These are phyloP conservation scores for Yamadazyma oceani DNA, from an alignment of 1,139 yeast species.

Conservation along the genomic window DNA sequence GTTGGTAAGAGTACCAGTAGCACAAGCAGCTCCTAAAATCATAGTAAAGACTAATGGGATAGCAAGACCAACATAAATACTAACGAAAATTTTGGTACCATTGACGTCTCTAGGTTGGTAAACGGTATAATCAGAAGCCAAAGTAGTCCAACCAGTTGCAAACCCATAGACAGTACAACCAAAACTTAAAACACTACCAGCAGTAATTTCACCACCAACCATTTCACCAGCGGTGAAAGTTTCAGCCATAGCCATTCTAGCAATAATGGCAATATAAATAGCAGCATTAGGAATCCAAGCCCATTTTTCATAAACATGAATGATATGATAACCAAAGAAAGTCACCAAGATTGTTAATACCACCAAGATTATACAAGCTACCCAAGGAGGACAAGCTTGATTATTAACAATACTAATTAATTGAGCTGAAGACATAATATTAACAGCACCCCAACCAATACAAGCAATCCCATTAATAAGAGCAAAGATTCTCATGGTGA, in stretches of 20 bases:
- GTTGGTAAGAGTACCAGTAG: conserved; percentile 55
- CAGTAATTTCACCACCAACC: conserved; percentile 56
- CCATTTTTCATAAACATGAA: conserved; percentile 79
- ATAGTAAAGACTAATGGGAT: conserved; percentile 69
- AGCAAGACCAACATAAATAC: conserved; percentile 61
- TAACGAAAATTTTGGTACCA: conserved; percentile 56
- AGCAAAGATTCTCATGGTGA: conserved; percentile 73
- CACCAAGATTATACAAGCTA: conserved; percentile 75
- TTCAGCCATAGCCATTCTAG: conserved; percentile 64
- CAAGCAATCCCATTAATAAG: conserved; percentile 78
- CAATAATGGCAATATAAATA: conserved; percentile 73
- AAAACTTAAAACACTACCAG: conserved; percentile 75
- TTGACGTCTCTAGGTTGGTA: conserved; percentile 68
- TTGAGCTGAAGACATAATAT: conserved; percentile 86
- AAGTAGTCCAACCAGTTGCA: conserved; percentile 93
- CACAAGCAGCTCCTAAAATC: conserved; percentile 84
- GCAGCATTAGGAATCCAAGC: conserved; percentile 81
- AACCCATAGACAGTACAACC: conserved; percentile 86
- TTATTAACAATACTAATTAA: conserved; percentile 72
- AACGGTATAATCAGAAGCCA: conserved; percentile 87
- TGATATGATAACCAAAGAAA: conserved; percentile 78
- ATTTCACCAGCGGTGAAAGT: conserved; percentile 52
- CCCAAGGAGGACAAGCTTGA: conserved; percentile 80
- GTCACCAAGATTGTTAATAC: conserved; percentile 68
- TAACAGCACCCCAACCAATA: conserved; percentile 94